phyloP scores from a whole-genome alignment of 2,329 filamentous ascomycete species.

The Fusarium sp. region DNA sequence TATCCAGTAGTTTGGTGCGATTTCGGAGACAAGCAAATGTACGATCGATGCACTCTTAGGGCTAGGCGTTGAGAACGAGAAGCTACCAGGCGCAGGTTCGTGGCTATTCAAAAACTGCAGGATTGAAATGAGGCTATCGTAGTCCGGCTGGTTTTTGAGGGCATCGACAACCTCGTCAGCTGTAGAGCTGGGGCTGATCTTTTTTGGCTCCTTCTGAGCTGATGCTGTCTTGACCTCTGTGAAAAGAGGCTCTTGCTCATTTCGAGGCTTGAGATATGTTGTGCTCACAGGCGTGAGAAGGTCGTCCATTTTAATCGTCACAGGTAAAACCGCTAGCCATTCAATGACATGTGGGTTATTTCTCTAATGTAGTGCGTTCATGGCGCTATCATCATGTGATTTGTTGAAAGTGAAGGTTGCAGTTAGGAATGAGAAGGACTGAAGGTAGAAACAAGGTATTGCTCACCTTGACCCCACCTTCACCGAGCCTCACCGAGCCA shows the following conservation, averaged over 20 bases:
- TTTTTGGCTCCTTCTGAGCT: neutral
- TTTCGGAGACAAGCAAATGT: conserved; percentile 77
- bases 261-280: conserved; percentile 56
- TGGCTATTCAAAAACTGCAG: conserved; percentile 62
- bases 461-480: conserved; percentile 47
- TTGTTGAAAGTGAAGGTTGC: neutral
- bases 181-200: conserved; percentile 42
- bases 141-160: conserved; percentile 71
- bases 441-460: neutral
- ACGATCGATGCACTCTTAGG: conserved; percentile 80
- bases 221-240: conserved; percentile 49
- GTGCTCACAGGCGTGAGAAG: conserved; percentile 66
- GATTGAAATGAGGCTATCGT: conserved; percentile 63
- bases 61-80: conserved; percentile 58
- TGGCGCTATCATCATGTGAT: neutral
- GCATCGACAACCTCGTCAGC: conserved; percentile 66
- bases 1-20: conserved; percentile 85
- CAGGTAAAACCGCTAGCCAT: neutral
- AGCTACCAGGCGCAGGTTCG: conserved; percentile 26
- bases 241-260: conserved; percentile 52
- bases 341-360: neutral
- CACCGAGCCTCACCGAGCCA: conserved; percentile 49
- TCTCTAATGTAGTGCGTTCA: neutral
- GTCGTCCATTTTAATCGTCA: conserved; percentile 60
- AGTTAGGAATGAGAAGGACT: neutral